These are phyloP conservation scores for Fusarium dimerum DNA, from an alignment of 2,329 filamentous ascomycete species.

Conservation along the genomic window DNA sequence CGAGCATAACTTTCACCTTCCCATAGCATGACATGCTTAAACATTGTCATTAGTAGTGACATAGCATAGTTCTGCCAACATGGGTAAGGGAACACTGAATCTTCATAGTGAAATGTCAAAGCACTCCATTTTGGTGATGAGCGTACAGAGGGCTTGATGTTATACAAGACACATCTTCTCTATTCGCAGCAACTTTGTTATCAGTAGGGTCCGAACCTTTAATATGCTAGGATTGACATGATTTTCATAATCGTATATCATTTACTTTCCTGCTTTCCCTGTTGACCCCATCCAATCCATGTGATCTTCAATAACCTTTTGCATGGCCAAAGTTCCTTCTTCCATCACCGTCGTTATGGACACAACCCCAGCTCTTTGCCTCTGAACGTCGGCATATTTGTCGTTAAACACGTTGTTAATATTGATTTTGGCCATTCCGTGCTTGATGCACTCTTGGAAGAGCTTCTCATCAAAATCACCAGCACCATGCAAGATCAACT, in stretches of 20 bases:
- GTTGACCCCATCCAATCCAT: conserved; percentile 46
- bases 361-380: conserved; percentile 43
- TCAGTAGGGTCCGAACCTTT: neutral
- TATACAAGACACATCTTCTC: no score
- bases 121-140: no score
- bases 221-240: neutral
- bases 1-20: no score
- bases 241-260: neutral
- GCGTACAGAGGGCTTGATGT: no score
- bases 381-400: conserved; percentile 44
- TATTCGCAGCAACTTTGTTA: no score
- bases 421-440: conserved; percentile 49
- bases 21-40: no score
- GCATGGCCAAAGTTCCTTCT: conserved; percentile 46
- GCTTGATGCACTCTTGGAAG: conserved; percentile 45
- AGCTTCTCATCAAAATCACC: conserved; percentile 46
- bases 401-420: conserved; percentile 53
- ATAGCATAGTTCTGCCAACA: no score
- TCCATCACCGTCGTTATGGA: conserved; percentile 49
- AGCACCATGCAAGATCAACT: conserved; percentile 49
- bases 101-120: no score
- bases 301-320: conserved; percentile 47
- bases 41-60: no score
- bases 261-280: conserved; percentile 37
- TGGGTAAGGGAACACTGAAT: no score